Conservation (phyloP, 2,329 filamentous ascomycete genomes). For the Scleromitrula shiraiana region DNA sequence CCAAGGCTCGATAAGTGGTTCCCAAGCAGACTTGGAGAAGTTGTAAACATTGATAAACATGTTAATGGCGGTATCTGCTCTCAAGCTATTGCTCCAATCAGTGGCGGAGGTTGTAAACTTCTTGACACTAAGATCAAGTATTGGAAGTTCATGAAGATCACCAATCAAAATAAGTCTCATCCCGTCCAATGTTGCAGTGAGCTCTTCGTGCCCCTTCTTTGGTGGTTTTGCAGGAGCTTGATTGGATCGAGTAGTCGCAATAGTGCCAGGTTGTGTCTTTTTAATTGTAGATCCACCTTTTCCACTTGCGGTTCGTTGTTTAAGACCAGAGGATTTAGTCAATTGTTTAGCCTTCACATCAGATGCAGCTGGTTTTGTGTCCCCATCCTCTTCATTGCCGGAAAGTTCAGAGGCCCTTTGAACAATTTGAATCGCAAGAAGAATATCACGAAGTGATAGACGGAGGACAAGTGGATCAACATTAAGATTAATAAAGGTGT, state of each 20-base stretch:
- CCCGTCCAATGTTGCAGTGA: conserved; percentile 80
- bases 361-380: conserved; percentile 32
- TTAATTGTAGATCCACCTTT: conserved; percentile 46
- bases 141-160: conserved; percentile 88
- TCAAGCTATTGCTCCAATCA: conserved; percentile 86
- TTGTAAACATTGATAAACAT: conserved; percentile 97
- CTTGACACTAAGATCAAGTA: conserved; percentile 89
- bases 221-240: conserved; percentile 28
- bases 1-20: conserved; percentile 94
- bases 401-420: conserved; percentile 85
- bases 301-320: conserved; percentile 49
- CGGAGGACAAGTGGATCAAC: conserved; percentile 87
- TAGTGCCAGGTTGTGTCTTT: conserved; percentile 34
- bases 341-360: conserved; percentile 51
- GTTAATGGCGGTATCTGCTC: conserved; percentile 82
- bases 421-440: conserved; percentile 87
- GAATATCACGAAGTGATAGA: conserved; percentile 85
- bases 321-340: conserved; percentile 33
- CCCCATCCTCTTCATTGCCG: conserved; percentile 44
- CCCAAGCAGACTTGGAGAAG: conserved; percentile 98
- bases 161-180: conserved; percentile 91
- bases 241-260: conserved; percentile 13
- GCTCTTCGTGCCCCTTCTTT: conserved; percentile 56
- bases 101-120: conserved; percentile 76
- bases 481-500: conserved; percentile 76